Evolutionary conservation across 257 asterid species (phyloP), one percentile per base, ranked within the genome.

Genomic region (Przewalskia tangutica): DNA sequence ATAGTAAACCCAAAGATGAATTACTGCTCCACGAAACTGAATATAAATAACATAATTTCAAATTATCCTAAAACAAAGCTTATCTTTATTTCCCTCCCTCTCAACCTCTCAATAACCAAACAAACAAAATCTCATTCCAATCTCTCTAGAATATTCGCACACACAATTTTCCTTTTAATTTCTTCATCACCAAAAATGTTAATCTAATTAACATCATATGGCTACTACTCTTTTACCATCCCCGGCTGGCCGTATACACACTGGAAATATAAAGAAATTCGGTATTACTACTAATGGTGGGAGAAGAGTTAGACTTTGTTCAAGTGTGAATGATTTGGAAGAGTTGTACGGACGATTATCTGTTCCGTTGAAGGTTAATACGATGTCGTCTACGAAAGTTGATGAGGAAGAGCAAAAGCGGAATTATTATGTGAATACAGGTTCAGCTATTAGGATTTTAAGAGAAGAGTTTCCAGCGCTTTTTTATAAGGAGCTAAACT

Each of bases 381-480:
- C 88, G 53, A 66, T 87, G 84, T 27, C 32, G 32, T 27, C 32
- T 27, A 27, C 32, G 32, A 27, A 27, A 48, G 86, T 85, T 82
- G 85, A 83, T 3, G 95, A 90, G 16, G 94, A 95, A 77, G 97
- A 93, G 55, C 89, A 92, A 86, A 95, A 86, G 87, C 91, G 87
- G 89, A 92, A 93, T 27, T 95, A 92, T 77, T 95, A 90, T 77
- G 89, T 95, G 88, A 95, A 95, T 86, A 87, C 93, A 27, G 98
- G 98, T 34, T 84, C 88, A 44, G 98, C 98, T 81, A 97, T 95
- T 6, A 89, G 98, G 48, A 95, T 97, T 27, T 98, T 95, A 2
- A 92, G 98, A 9, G 97, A 95, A 86, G 98, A 95, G 89, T 81
- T 91, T 7, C 98, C 98, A 34, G 83, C 82, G 38, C 87, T 92